phyloP scores from a whole-genome alignment of 129 eudicot genomes.

The Daucus carota region DNA sequence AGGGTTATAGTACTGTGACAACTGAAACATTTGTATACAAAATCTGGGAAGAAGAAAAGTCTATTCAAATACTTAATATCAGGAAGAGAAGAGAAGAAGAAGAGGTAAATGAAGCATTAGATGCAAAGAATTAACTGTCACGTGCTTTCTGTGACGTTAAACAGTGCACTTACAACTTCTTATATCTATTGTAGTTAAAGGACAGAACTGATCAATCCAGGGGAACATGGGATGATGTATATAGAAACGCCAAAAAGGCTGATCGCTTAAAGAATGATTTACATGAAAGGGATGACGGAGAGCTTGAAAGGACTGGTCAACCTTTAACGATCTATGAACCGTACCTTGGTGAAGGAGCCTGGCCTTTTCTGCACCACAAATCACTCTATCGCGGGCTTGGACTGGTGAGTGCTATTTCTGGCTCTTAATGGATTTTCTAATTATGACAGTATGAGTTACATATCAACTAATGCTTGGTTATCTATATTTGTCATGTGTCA shows the following conservation, averaged over 20 bases:
- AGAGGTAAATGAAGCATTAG: constrained; percentile 36
- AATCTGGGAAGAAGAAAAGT: constrained; percentile 88
- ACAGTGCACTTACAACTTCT: background rate
- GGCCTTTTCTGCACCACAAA: constrained; percentile 79
- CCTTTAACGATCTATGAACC: constrained; percentile 86
- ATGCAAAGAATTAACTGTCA: background rate
- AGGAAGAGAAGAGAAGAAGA: constrained; percentile 83
- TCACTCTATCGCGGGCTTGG: constrained; percentile 90
- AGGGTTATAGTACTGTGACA: constrained; percentile 22
- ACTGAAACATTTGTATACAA: constrained; percentile 46
- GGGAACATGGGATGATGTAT: constrained; percentile 95
- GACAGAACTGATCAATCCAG: constrained; percentile 84
- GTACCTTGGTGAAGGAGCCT: constrained; percentile 86
- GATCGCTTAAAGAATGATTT: constrained; percentile 63
- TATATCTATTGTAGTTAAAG: constrained; percentile 52
- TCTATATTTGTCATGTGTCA: background rate
- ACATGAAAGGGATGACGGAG: constrained; percentile 97
- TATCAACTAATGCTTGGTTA: background rate
- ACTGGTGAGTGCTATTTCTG: constrained; percentile 44
- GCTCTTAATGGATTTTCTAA: background rate
- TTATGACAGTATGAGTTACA: background rate
- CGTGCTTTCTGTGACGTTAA: background rate
- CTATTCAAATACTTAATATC: constrained; percentile 23
- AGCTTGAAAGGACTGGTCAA: constrained; percentile 94
- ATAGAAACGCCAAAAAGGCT: constrained; percentile 78